A percentile compares a stretch with the other conserved stretches of the same genome.
Conservation (phyloP, 73 alveolate species). For the Diophrys appendiculata region DNA sequence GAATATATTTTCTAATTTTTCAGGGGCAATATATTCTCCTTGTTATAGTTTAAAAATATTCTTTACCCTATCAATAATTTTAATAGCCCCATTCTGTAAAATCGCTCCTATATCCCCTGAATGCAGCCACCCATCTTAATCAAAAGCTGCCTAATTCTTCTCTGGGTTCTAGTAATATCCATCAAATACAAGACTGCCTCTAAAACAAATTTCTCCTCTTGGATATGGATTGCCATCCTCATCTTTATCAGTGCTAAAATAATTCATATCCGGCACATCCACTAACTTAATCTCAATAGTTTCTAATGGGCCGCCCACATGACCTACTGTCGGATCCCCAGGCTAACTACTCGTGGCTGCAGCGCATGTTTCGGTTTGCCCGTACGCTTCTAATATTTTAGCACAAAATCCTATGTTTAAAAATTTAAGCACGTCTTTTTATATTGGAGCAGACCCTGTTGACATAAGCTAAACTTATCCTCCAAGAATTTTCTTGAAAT, state of each 20-base stretch:
- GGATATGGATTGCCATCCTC: conserved; percentile 64
- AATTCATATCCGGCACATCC: conserved; percentile 81
- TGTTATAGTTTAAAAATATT: conserved; percentile 88
- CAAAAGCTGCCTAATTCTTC: conserved; percentile 78
- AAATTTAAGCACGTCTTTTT: conserved; percentile 74
- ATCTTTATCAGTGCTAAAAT: conserved; percentile 65
- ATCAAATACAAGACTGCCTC: conserved; percentile 64
- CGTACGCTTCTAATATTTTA: conserved; percentile 84
- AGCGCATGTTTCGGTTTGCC: conserved; percentile 88
- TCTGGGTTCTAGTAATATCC: conserved; percentile 81
- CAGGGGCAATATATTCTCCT: conserved; percentile 97
- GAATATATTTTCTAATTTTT: conserved; percentile 86
- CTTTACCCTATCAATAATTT: conserved; percentile 87
- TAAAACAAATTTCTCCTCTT: conserved; percentile 65
- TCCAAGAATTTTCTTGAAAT: conserved; percentile 74
- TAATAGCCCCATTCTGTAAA: conserved; percentile 72
- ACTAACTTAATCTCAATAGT: conserved; percentile 64
- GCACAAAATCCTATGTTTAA: conserved; percentile 65
- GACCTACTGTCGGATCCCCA: conserved; percentile 65
- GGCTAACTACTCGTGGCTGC: conserved; percentile 61
- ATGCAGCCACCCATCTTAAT: conserved; percentile 91
- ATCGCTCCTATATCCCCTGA: conserved; percentile 85
- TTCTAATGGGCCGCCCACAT: conserved; percentile 74
- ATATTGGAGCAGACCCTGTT: conserved; percentile 94
- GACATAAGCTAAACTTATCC: conserved; percentile 79